Evolutionary conservation across 768 basidiomycete species (phyloP).

Genomic region (Cystofilobasidium bisporidii): DNA sequence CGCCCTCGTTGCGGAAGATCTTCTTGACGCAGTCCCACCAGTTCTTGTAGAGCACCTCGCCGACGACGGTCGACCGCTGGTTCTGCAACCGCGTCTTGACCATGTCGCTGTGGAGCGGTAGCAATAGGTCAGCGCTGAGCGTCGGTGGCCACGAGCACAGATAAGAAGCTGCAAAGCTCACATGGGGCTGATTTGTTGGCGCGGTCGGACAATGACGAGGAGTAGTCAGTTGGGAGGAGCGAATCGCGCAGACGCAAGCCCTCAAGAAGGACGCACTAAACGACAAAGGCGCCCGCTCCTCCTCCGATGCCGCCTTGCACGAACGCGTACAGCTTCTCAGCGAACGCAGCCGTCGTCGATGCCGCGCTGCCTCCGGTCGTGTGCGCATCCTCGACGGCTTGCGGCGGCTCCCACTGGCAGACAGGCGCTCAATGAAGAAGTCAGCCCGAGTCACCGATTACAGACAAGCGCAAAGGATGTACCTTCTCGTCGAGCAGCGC

Average conservation of each 20-base stretch:
- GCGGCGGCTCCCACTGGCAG: constrained; percentile 28
- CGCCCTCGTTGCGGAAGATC: constrained; percentile 91
- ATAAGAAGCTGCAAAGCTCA: no score
- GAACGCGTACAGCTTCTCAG: constrained; percentile 76
- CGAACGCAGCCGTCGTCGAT: constrained; percentile 39
- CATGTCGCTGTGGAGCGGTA: constrained; percentile 15
- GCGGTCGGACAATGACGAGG: constrained; percentile 44
- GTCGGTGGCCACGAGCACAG: no score
- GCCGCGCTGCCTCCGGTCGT: not conserved
- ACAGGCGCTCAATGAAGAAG: not conserved
- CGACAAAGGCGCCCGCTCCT: constrained; percentile 57
- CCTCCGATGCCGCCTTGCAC: constrained; percentile 79
- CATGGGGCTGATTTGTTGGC: constrained; percentile 37
- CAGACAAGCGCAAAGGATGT: not conserved
- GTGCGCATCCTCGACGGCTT: constrained; percentile 31
- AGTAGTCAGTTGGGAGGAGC: no score
- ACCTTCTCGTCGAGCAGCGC: constrained; percentile 74
- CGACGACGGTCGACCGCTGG: constrained; percentile 86
- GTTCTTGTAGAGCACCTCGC: constrained; percentile 93
- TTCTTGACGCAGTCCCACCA: constrained; percentile 87
- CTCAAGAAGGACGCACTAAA: constrained; percentile 9
- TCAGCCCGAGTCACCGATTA: not conserved
- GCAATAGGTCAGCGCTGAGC: no score
- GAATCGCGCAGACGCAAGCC: no score
- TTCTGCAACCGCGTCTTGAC: constrained; percentile 74